Percentiles rank a stretch among this genome's conserved stretches.
Evolutionary conservation across 1,139 yeast genomes (phyloP).

Genomic region (Insectozyma bohioensis): DNA sequence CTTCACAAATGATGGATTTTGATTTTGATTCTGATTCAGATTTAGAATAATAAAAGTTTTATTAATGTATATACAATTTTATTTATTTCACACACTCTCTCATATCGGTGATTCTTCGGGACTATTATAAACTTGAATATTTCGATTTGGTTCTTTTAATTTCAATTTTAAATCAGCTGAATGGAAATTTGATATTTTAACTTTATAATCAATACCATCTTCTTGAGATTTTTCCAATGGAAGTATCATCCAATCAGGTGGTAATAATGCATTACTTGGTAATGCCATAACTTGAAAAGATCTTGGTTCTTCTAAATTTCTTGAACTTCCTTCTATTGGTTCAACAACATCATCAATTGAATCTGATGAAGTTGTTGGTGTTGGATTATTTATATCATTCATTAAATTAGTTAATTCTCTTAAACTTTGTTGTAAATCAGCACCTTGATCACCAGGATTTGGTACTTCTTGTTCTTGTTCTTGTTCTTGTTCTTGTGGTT

Average conservation of each 20-base stretch:
- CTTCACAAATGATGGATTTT: slow-evolving; percentile 13
- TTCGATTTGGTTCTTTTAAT: slow-evolving; percentile 9
- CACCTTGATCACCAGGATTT: not conserved
- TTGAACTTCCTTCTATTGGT: slow-evolving; percentile 5
- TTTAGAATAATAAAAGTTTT: slow-evolving; percentile 18
- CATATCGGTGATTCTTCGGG: slow-evolving; percentile 7
- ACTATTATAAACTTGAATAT: slow-evolving; percentile 9
- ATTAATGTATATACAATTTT: not conserved
- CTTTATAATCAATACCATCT: slow-evolving; percentile 18
- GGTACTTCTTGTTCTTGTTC: not conserved
- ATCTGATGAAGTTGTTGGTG: not conserved
- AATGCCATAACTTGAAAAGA: slow-evolving; percentile 9
- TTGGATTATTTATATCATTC: not conserved
- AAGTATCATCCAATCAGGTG: slow-evolving; percentile 36
- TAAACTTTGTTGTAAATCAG: slow-evolving; percentile 6
- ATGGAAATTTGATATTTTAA: slow-evolving; percentile 19
- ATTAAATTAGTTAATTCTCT: slow-evolving; percentile 6
- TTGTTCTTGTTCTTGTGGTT: slow-evolving; percentile 2
- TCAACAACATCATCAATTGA: slow-evolving; percentile 1
- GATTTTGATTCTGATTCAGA: slow-evolving; percentile 35
- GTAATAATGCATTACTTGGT: slow-evolving; percentile 29
- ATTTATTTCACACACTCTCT: not conserved
- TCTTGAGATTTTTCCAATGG: slow-evolving; percentile 22
- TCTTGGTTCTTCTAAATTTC: slow-evolving; percentile 5
- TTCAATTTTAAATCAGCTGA: slow-evolving; percentile 18